phyloP scores from a whole-genome alignment of 2,329 filamentous ascomycete species.

The Pestalotiopsis sp. region DNA sequence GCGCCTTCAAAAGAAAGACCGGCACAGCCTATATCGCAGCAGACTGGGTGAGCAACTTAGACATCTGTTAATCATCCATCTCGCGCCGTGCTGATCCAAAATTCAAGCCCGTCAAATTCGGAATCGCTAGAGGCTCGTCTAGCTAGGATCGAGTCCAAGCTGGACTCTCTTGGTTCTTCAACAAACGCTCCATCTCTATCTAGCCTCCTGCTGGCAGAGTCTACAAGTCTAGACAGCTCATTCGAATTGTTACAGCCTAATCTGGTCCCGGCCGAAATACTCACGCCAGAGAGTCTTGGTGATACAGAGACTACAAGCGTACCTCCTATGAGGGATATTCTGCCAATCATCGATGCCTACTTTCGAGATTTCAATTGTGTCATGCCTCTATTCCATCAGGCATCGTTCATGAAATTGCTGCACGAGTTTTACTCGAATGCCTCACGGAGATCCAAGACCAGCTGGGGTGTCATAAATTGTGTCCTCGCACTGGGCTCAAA shows the following conservation, averaged over 20 bases:
- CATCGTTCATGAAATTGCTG: slow-evolving; percentile 38
- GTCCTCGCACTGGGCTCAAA: slow-evolving; percentile 40
- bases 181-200: background rate
- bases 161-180: slow-evolving; percentile 22
- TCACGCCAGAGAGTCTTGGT: background rate
- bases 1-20: slow-evolving; percentile 16
- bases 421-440: slow-evolving; percentile 35
- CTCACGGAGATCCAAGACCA: slow-evolving; percentile 25
- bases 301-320: slow-evolving; percentile 5
- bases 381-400: slow-evolving; percentile 40
- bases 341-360: slow-evolving; percentile 39
- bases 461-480: slow-evolving; percentile 42
- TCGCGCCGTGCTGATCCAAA: background rate
- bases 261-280: background rate
- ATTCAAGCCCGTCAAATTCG: background rate
- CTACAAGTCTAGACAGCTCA: background rate
- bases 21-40: background rate
- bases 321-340: slow-evolving; percentile 36
- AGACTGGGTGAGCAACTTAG: background rate
- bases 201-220: background rate
- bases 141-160: slow-evolving; percentile 30
- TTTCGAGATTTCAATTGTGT: slow-evolving; percentile 36
- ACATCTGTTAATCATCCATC: background rate
- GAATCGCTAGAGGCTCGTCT: slow-evolving; percentile 26
- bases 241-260: background rate